Base-by-base conservation (phyloP, 177 flowering plant genomes). In the Vitis hybrid region DNA sequence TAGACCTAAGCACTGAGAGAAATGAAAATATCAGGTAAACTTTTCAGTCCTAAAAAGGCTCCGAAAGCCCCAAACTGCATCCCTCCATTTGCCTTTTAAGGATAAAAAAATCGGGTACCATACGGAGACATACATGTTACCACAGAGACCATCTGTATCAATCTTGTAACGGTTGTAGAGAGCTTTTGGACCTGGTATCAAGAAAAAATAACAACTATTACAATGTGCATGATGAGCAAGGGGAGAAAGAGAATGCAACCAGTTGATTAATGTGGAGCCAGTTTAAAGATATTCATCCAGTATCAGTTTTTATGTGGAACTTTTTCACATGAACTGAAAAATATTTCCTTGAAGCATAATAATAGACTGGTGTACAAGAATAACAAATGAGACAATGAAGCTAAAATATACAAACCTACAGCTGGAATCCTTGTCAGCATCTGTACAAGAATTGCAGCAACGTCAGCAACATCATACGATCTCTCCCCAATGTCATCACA, bases 401-500 rank as follows among this genome's bases (percentile, higher is more conserved):
- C 17, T 65, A 67, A 22, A 54, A 18, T 58, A 65, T 47, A 68
- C 81, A 20, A 71, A 93, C 99, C 98, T 61, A 88, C 88, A 53
- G 87, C 55, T 70, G 97, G 98, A 81, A 88, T 76, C 87, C 78
- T 88, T 58, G 81, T 70, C 68, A 95, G 84, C 85, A 92, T 85
- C 77, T 90, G 97, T 38, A 95, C 90, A 72, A 95, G 94, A 81
- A 95, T 79, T 51, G 92, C 94, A 68, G 98, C 99, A 75, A 95
- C 97, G 83, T 95, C 99, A 72, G 80, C 71, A 56, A 78, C 78
- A 87, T 86, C 84, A 77, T 95, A 95, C 61, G 98, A 90, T 79
- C 91, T 92, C 85, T 95, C 99, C 64, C 99, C 99, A 75, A 94
- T 94, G 85, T 95, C 99, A 80, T 95, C 98, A 77, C 97, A 94